Percentiles rank a stretch among this genome's conserved stretches.
phyloP scores from a whole-genome alignment of 371 early-diverging fungal genomes.

The Lichtheimia corymbifera region DNA sequence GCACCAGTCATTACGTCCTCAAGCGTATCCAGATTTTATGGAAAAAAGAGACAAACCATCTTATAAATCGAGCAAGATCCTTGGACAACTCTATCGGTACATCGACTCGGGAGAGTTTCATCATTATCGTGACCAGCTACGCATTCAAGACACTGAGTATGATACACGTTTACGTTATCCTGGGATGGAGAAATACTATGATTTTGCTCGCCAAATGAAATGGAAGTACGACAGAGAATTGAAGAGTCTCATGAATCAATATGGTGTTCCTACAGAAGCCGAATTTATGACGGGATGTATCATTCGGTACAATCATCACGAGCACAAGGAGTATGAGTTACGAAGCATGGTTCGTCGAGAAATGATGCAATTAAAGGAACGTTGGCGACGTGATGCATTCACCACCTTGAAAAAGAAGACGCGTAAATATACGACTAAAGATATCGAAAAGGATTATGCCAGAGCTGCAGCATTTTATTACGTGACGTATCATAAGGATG shows the following conservation, averaged over 20 bases:
- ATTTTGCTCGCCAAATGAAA: slow-evolving; percentile 38
- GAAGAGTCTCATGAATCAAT: slow-evolving; percentile 54
- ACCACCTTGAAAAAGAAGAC: slow-evolving; percentile 11
- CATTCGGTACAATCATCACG: slow-evolving; percentile 21
- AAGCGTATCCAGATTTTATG: slow-evolving; percentile 24
- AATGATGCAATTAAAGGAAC: slow-evolving; percentile 5
- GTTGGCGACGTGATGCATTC: slow-evolving; percentile 8
- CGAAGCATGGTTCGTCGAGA: not conserved
- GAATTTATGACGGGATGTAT: slow-evolving; percentile 45
- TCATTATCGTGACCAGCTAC: not conserved
- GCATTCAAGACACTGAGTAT: slow-evolving; percentile 16
- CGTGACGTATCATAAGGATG: slow-evolving; percentile 53
- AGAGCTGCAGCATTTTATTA: slow-evolving; percentile 78
- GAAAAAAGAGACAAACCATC: slow-evolving; percentile 37
- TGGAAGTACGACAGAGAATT: slow-evolving; percentile 54
- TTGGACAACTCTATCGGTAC: slow-evolving; percentile 57
- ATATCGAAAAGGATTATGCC: slow-evolving; percentile 18
- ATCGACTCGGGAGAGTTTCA: slow-evolving; percentile 18
- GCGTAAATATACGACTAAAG: slow-evolving; percentile 4
- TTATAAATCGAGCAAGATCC: slow-evolving; percentile 51
- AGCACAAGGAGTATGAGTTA: slow-evolving; percentile 7
- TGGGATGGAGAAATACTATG: slow-evolving; percentile 57
- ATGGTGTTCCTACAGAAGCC: slow-evolving; percentile 50
- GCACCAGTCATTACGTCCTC: slow-evolving; percentile 9
- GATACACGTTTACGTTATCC: slow-evolving; percentile 44